Conservation (phyloP, 164 flowering plant genomes). For the Aristolochia contorta region DNA sequence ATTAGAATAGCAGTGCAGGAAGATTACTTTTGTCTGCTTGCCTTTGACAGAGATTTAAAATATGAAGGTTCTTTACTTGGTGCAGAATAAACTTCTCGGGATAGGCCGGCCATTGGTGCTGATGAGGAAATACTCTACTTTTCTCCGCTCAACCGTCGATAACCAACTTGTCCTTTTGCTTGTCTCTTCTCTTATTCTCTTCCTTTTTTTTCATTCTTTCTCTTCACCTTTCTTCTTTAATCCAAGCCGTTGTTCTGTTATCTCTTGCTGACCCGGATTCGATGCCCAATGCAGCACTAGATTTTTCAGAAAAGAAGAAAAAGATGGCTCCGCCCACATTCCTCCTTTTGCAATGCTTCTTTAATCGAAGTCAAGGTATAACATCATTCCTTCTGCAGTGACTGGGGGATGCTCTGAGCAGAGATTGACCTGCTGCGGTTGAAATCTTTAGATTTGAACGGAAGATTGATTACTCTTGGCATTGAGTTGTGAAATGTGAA, state of each 20-base stretch:
- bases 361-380: constrained; percentile 7
- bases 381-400: constrained; percentile 4
- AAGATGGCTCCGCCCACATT: no score
- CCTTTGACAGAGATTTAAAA: no score
- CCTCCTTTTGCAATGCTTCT: constrained; percentile 7
- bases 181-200: constrained; percentile 2
- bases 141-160: constrained; percentile 13
- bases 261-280: background rate
- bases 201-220: background rate
- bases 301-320: background rate
- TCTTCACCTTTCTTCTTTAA: background rate
- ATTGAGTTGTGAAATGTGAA: no score
- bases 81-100: no score
- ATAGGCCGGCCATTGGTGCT: no score
- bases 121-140: background rate
- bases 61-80: no score
- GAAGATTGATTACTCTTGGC: no score
- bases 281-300: background rate
- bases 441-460: no score
- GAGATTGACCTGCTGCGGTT: no score
- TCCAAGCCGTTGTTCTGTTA: constrained; percentile 3
- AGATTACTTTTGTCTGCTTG: no score
- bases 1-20: no score
- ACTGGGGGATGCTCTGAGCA: no score
- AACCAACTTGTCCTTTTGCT: constrained; percentile 20